Evolutionary conservation across 2,329 filamentous ascomycete genomes (phyloP).

Genomic region (Eurotiales sp.): DNA sequence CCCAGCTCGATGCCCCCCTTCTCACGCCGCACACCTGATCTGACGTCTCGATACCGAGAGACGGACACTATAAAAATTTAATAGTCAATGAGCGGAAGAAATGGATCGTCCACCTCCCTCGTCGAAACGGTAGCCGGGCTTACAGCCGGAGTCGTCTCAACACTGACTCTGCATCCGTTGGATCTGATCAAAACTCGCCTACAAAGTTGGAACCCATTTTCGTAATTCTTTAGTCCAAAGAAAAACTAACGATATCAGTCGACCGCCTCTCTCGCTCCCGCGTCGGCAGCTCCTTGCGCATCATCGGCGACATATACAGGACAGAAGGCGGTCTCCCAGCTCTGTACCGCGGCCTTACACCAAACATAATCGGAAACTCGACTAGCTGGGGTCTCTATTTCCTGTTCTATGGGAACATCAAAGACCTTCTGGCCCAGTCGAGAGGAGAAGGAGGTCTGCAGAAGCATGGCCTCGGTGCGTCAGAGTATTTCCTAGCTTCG

Average conservation of each 20-base stretch:
- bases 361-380: conserved; percentile 88
- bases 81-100: conserved; percentile 38
- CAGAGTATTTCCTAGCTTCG: conserved; percentile 78
- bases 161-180: conserved; percentile 82
- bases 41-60: background rate
- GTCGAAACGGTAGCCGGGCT: conserved; percentile 89
- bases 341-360: conserved; percentile 83
- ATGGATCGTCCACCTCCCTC: conserved; percentile 68
- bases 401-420: conserved; percentile 63
- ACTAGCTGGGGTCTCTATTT: conserved; percentile 92
- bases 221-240: conserved; percentile 14
- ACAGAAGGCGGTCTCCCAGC: conserved; percentile 60
- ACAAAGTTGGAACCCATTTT: conserved; percentile 60
- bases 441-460: conserved; percentile 25
- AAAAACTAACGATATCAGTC: conserved; percentile 31
- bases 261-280: conserved; percentile 48
- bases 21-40: background rate
- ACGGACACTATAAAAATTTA: too few species aligned
- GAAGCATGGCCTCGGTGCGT: conserved; percentile 48
- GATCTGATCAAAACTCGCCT: conserved; percentile 96
- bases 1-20: background rate
- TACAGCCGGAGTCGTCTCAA: conserved; percentile 80
- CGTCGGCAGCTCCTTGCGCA: conserved; percentile 51
- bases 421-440: conserved; percentile 44
- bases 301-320: conserved; percentile 49